phyloP scores from a whole-genome alignment of 176 grass and related monocot genomes.

The Poa pratensis region DNA sequence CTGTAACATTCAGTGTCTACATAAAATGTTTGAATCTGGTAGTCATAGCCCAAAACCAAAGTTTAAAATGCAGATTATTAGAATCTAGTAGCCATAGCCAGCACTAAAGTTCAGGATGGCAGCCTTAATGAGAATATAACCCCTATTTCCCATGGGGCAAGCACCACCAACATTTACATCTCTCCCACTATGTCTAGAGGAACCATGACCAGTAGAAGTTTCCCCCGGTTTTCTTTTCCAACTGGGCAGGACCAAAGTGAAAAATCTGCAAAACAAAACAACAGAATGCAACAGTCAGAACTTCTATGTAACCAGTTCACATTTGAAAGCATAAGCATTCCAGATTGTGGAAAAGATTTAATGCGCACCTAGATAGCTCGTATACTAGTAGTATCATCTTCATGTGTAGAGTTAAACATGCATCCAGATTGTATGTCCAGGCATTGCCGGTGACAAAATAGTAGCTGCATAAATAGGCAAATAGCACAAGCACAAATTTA shows the following conservation, averaged over 20 bases:
- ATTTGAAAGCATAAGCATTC: not conserved
- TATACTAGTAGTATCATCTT: conserved; percentile 5
- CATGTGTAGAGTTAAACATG: not conserved
- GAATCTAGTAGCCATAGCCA: not conserved
- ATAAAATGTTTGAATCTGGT: not conserved
- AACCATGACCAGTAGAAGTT: conserved; percentile 15
- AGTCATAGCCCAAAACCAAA: not conserved
- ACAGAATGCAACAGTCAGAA: not conserved
- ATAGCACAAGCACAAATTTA: conserved; percentile 12
- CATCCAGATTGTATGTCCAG: not conserved
- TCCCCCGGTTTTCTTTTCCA: not conserved
- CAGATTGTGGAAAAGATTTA: not conserved
- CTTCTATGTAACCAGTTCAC: not conserved
- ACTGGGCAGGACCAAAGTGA: conserved; percentile 10
- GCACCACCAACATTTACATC: conserved; percentile 18
- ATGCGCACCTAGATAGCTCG: not conserved
- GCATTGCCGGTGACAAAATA: not conserved
- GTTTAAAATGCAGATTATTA: not conserved
- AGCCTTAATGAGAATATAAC: conserved; percentile 10
- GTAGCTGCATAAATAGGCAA: conserved; percentile 7
- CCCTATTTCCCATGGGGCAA: conserved; percentile 2
- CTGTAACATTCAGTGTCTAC: conserved; percentile 17
- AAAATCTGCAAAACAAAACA: conserved; percentile 42
- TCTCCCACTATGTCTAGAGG: not conserved
- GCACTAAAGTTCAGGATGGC: not conserved